phyloP scores from a whole-genome alignment of 228 moss, liverwort and hornwort genomes.

The Sphagnum fallax region DNA sequence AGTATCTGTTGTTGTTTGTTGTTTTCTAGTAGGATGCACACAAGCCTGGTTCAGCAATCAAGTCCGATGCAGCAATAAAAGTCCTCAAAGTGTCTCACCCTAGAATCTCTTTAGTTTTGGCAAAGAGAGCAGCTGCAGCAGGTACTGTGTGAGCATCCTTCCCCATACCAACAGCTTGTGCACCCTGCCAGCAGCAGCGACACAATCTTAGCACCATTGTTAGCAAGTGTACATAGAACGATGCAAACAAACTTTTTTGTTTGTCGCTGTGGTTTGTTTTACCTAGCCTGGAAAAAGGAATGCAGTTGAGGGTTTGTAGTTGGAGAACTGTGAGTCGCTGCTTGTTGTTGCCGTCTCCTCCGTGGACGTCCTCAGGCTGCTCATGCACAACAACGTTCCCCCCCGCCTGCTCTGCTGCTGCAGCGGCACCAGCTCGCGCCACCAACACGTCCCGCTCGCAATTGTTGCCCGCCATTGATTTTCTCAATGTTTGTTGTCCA shows the following conservation, averaged over 20 bases:
- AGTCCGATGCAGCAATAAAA: too few relatives aligned
- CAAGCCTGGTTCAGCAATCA: neutral
- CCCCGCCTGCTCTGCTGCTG: too few relatives aligned
- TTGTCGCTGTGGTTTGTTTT: neutral
- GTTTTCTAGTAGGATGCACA: neutral
- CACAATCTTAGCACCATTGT: too few relatives aligned
- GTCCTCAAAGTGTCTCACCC: slow-evolving; percentile 34
- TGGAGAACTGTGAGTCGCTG: slow-evolving; percentile 48
- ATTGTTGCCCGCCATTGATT: too few relatives aligned
- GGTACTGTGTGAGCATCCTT: slow-evolving; percentile 68
- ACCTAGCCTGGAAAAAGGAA: slow-evolving; percentile 98
- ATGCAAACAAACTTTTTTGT: too few relatives aligned
- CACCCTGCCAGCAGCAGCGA: slow-evolving; percentile 39
- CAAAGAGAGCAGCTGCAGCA: slow-evolving; percentile 57
- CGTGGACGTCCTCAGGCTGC: too few relatives aligned
- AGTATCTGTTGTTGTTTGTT: neutral
- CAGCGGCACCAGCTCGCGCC: too few relatives aligned
- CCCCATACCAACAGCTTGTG: slow-evolving; percentile 97
- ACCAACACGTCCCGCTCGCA: too few relatives aligned
- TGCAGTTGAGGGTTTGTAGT: slow-evolving; percentile 70
- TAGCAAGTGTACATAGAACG: too few relatives aligned
- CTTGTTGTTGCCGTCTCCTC: slow-evolving; percentile 34
- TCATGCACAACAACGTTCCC: too few relatives aligned
- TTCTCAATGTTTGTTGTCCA: too few relatives aligned
- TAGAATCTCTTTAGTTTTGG: slow-evolving; percentile 81